phyloP scores from a whole-genome alignment of 2,329 filamentous ascomycete genomes.

The Venturia oleaginea region DNA sequence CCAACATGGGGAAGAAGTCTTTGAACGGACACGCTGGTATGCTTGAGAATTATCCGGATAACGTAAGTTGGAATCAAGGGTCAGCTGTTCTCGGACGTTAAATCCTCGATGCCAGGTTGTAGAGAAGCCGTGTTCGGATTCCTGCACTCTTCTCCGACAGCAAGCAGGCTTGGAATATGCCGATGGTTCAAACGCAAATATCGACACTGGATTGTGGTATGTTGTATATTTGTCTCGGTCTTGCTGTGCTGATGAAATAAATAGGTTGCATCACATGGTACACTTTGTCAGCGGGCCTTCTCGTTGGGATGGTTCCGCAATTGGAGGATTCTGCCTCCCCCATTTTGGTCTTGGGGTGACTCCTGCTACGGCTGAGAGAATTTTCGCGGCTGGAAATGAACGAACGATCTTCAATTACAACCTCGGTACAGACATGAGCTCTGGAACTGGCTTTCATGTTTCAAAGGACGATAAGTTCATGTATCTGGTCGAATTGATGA shows the following conservation, averaged over 20 bases:
- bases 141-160: conserved; percentile 5
- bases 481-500: conserved; percentile 13
- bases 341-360: background rate
- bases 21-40: conserved; percentile 8
- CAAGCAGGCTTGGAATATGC: conserved; percentile 11
- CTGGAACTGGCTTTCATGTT: conserved; percentile 5
- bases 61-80: background rate
- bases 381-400: conserved; percentile 10
- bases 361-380: background rate
- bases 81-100: background rate
- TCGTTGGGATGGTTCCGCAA: conserved; percentile 4
- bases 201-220: conserved; percentile 12
- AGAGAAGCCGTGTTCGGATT: conserved; percentile 8
- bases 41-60: conserved; percentile 13
- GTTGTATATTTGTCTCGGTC: background rate
- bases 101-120: background rate
- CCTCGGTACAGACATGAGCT: background rate
- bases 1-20: conserved; percentile 10
- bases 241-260: background rate
- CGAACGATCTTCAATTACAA: conserved; percentile 4
- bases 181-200: conserved; percentile 10
- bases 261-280: conserved; percentile 13
- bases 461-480: conserved; percentile 7
- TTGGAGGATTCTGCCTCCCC: background rate
- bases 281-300: conserved; percentile 9